Evolutionary conservation across 2,329 filamentous ascomycete species (phyloP).

Genomic region (Myriosclerotinia scirpicola): DNA sequence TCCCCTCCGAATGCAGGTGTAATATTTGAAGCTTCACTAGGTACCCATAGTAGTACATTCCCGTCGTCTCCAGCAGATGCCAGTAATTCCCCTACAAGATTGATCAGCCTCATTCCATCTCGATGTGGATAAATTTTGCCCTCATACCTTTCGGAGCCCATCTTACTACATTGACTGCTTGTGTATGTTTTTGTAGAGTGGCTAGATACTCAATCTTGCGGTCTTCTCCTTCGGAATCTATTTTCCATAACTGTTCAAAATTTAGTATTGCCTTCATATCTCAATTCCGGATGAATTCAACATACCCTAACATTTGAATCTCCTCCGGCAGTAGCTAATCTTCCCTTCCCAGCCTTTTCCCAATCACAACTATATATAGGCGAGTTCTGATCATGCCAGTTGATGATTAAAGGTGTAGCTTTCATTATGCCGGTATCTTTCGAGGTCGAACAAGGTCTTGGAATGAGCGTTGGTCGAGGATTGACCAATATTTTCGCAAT

Average conservation of each 20-base stretch:
- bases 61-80: constrained; percentile 96
- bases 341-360: constrained; percentile 85
- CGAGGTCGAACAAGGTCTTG: neutral
- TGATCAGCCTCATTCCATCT: constrained; percentile 15
- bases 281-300: neutral
- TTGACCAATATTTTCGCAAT: neutral
- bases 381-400: constrained; percentile 97
- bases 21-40: constrained; percentile 67
- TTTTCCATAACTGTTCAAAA: constrained; percentile 74
- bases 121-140: neutral
- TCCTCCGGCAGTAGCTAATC: constrained; percentile 89
- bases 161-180: constrained; percentile 96
- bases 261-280: neutral
- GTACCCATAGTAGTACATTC: constrained; percentile 95
- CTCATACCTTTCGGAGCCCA: constrained; percentile 85
- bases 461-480: constrained; percentile 1
- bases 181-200: constrained; percentile 88
- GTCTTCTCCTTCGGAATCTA: constrained; percentile 81
- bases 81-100: constrained; percentile 73
- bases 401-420: constrained; percentile 91
- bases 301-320: constrained; percentile 91
- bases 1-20: constrained; percentile 75
- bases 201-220: constrained; percentile 89
- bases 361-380: constrained; percentile 98
- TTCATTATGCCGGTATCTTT: constrained; percentile 65